Evolutionary conservation across 192 early-diverging fungal species (phyloP).

Genomic region (Coemansia sp.): DNA sequence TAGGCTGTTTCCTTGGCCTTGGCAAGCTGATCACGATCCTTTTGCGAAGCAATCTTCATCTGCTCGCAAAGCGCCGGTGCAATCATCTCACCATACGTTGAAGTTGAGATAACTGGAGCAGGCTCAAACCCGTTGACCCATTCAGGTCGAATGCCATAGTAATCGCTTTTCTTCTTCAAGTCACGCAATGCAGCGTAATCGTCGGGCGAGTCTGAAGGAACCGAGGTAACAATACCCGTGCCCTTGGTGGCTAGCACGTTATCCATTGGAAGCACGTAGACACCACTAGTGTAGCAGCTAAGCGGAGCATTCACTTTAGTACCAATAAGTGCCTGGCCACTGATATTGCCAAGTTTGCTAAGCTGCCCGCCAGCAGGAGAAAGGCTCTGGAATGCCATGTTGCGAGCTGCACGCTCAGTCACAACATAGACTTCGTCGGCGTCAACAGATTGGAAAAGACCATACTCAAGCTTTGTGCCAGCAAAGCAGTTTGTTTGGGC

Average conservation of each 20-base stretch:
- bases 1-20: slow-evolving; percentile 93
- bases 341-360: slow-evolving; percentile 69
- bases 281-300: slow-evolving; percentile 64
- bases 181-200: slow-evolving; percentile 91
- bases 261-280: slow-evolving; percentile 98
- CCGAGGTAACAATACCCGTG: slow-evolving; percentile 98
- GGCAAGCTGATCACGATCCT: slow-evolving; percentile 89
- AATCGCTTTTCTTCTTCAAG: slow-evolving; percentile 89
- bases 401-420: slow-evolving; percentile 90
- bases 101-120: slow-evolving; percentile 82
- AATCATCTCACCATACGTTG: slow-evolving; percentile 79
- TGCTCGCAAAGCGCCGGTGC: slow-evolving; percentile 83
- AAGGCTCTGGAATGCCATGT: slow-evolving; percentile 95
- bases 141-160: slow-evolving; percentile 82
- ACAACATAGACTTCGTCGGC: slow-evolving; percentile 82
- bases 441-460: slow-evolving; percentile 71
- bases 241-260: slow-evolving; percentile 93
- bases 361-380: slow-evolving; percentile 69
- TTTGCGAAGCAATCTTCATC: slow-evolving; percentile 95
- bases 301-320: slow-evolving; percentile 89
- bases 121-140: slow-evolving; percentile 87
- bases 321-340: slow-evolving; percentile 80
- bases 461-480: slow-evolving; percentile 87
- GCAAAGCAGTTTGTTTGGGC: slow-evolving; percentile 99
- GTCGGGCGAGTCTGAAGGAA: slow-evolving; percentile 98